Percentiles rank a stretch among this genome's conserved stretches.
Evolutionary conservation across 257 asterid species (phyloP).

Genomic region (Solanum etuberosum): DNA sequence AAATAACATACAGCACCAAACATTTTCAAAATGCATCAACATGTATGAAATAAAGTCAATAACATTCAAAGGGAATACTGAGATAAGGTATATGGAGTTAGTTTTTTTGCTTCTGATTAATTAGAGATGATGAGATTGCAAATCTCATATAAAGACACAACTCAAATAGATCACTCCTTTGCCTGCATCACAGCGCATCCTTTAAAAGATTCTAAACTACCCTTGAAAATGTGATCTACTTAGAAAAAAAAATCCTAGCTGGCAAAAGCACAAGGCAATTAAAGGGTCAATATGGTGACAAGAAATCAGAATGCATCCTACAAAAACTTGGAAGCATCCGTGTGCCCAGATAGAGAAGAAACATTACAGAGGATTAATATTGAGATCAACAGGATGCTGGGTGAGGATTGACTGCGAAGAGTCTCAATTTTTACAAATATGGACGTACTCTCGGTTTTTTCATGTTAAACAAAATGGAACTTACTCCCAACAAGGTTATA

Average conservation of each 20-base stretch:
- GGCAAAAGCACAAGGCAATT: background rate
- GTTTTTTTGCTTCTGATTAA: background rate
- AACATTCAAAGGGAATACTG: background rate
- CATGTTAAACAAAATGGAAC: background rate
- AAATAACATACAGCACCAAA: background rate
- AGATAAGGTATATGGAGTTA: background rate
- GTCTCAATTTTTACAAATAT: background rate
- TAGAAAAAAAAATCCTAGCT: background rate
- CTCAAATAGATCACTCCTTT: background rate
- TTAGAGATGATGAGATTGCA: background rate
- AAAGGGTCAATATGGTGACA: background rate
- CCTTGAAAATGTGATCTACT: background rate
- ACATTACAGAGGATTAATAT: background rate
- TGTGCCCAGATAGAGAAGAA: background rate
- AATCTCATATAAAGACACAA: background rate
- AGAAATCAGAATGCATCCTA: background rate
- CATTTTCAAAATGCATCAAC: background rate
- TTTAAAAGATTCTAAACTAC: background rate
- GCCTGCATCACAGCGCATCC: background rate
- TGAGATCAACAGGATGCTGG: background rate
- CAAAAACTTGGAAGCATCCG: background rate
- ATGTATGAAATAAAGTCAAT: background rate
- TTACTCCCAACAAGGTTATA: background rate
- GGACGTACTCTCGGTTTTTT: background rate
- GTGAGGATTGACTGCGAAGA: background rate